Base-by-base conservation (phyloP, 768 basidiomycete species). In the Russula emetica region DNA sequence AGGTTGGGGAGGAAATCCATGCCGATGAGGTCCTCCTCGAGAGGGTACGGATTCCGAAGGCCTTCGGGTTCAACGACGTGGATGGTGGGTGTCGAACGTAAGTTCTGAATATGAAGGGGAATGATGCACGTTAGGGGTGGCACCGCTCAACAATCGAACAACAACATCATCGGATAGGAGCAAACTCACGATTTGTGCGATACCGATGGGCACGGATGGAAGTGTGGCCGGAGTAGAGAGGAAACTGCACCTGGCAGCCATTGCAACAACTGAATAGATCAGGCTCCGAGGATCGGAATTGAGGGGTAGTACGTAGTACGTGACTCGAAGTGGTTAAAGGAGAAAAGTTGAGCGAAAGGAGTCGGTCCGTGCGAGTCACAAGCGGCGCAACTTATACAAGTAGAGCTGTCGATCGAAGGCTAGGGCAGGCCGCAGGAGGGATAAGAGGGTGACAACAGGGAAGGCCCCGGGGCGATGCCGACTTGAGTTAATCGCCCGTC, bases 161-260 rank as follows among this genome's bases (percentile, higher is more conserved):
- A 11, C 14, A 30, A 30, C 11, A 32, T 16, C 11, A 30, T 22
- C 30, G n/a, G 22, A 42, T 24, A 5, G 11, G 32, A 7, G 22
- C 0, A 26, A 20, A 64, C 63, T 60, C 45, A 60, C 63, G 13
- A 55, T 36, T 55, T 20, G 32, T 52, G 20, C 24, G 22, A 58
- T 34, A 22, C 34, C 20, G 50, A 32, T 32, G 57, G 57, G 57
- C 9, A 45, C 44, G 22, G n/a, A 28, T n/a, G 53, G 6, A 36
- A 49, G 28, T 13, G 5, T 45, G 28, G 40, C 38, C 36, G 22
- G 47, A 28, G 24, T 24, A 11, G 58, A 49, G n/a, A n/a, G 52
- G 36, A 42, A 49, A 30, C 38, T 50, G 53, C 53, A 55, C 28
- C 28, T 5, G 38, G 53, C 53, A 60, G 53, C 11, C 61, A 62